phyloP scores from a whole-genome alignment of 306 rosid species.

The Rosa rugosa region DNA sequence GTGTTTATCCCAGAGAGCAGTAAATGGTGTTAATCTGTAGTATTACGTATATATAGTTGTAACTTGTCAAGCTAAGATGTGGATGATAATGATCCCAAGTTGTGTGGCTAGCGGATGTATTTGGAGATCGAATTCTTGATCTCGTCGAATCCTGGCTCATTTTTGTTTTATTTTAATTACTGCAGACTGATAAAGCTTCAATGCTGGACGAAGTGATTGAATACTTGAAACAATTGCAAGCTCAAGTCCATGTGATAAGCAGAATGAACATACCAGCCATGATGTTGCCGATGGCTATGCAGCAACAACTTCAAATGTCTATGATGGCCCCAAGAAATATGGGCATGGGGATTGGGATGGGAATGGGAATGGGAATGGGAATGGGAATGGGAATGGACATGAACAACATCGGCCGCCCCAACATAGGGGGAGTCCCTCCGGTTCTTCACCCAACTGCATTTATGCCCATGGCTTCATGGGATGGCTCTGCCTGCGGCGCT shows the following conservation, averaged over 20 bases:
- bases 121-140: neutral
- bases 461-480: constrained; percentile 79
- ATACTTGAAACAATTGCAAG: constrained; percentile 84
- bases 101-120: neutral
- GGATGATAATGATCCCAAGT: neutral
- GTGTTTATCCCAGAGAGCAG: neutral
- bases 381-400: constrained; percentile 66
- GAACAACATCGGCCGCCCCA: constrained; percentile 44
- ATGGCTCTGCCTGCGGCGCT: constrained; percentile 26
- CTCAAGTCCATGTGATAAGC: constrained; percentile 76
- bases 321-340: constrained; percentile 70
- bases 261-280: constrained; percentile 69
- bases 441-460: constrained; percentile 67
- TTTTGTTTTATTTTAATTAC: neutral
- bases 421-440: constrained; percentile 50
- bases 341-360: constrained; percentile 60
- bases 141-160: neutral
- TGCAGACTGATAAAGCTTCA: constrained; percentile 89
- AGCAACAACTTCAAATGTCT: constrained; percentile 84
- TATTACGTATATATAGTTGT: neutral
- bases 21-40: neutral
- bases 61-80: neutral
- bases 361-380: constrained; percentile 67
- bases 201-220: constrained; percentile 97
- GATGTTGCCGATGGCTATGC: constrained; percentile 78